phyloP scores from a whole-genome alignment of 805 yeast genomes.

The Metschnikowia proteae region DNA sequence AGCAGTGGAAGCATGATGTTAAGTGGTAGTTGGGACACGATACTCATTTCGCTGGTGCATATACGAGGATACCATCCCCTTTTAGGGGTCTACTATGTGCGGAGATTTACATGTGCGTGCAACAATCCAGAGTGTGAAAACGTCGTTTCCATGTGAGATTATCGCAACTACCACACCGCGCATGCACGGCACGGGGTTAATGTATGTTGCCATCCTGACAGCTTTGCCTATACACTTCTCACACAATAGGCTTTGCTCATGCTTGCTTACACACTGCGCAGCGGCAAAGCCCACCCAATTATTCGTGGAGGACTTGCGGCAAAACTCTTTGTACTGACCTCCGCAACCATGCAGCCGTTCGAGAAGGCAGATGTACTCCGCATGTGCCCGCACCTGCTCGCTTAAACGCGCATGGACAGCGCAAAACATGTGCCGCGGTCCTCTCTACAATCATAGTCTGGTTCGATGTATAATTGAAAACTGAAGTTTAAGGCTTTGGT shows the following conservation, averaged over 20 bases:
- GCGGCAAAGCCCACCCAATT: too few species aligned
- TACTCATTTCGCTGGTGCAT: too few species aligned
- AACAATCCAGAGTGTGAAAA: not conserved
- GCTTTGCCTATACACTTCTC: too few species aligned
- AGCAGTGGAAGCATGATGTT: not conserved
- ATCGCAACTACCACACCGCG: not conserved
- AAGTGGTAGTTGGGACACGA: not conserved
- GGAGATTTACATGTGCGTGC: constrained; percentile 1
- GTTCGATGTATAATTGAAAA: not conserved
- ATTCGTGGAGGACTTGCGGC: too few species aligned
- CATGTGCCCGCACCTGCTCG: not conserved
- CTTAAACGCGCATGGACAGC: not conserved
- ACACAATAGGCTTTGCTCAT: too few species aligned
- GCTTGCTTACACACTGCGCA: too few species aligned
- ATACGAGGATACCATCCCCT: too few species aligned
- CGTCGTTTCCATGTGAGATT: constrained; percentile 1
- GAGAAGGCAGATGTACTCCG: too few species aligned
- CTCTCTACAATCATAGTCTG: not conserved
- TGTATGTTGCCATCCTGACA: too few species aligned
- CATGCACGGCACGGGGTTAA: too few species aligned
- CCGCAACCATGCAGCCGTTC: too few species aligned
- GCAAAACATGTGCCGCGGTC: not conserved
- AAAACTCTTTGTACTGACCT: too few species aligned
- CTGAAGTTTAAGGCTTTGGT: constrained; percentile 45
- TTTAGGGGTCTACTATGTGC: not conserved